Conservation (phyloP, 2,329 filamentous ascomycete genomes). For the Aspergillus novoparasiticus region DNA sequence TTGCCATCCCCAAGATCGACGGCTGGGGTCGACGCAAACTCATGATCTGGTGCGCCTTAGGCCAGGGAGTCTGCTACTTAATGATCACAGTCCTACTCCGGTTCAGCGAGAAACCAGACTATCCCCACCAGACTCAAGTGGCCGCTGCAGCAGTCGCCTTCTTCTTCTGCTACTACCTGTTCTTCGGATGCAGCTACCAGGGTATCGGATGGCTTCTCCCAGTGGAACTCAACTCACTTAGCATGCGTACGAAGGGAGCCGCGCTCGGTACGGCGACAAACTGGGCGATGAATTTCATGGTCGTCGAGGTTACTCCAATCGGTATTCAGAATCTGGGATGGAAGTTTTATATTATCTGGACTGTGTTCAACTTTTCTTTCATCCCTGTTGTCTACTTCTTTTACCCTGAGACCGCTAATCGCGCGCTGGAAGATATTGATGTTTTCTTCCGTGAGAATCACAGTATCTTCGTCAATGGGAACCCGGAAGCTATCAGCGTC, state of each 20-base stretch:
- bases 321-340: conserved; percentile 36
- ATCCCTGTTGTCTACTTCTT: conserved; percentile 34
- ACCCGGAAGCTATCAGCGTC: conserved; percentile 8
- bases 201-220: conserved; percentile 44
- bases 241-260: conserved; percentile 38
- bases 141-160: conserved; percentile 54
- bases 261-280: conserved; percentile 35
- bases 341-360: conserved; percentile 35
- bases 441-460: conserved; percentile 30
- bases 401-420: conserved; percentile 35
- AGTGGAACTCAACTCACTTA: conserved; percentile 38
- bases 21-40: conserved; percentile 51
- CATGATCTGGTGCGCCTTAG: conserved; percentile 53
- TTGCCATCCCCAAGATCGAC: conserved; percentile 51
- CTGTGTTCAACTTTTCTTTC: conserved; percentile 29
- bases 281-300: conserved; percentile 37
- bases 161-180: conserved; percentile 45
- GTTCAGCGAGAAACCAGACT: conserved; percentile 22
- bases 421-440: conserved; percentile 36
- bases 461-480: neutral
- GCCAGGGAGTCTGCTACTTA: conserved; percentile 53
- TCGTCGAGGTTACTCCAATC: conserved; percentile 36
- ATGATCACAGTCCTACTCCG: conserved; percentile 49
- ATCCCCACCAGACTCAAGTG: conserved; percentile 43
- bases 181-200: conserved; percentile 43